Base-by-base conservation (phyloP, 768 basidiomycete genomes). In the Collybiopsis confluens region DNA sequence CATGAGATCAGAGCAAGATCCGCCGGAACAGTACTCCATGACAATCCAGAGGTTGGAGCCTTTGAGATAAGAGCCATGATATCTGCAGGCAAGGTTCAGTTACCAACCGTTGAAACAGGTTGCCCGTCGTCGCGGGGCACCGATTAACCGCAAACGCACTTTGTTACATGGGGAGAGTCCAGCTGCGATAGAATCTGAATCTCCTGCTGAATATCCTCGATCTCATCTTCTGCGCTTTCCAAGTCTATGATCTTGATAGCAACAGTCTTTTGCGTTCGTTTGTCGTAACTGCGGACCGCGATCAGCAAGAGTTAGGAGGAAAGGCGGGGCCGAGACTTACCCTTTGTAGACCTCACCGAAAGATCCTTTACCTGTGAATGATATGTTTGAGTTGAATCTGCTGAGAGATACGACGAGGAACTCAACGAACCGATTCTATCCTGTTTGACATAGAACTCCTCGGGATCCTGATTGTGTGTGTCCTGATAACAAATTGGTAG, bases 301-400 rank as follows among this genome's bases (percentile, higher is more conserved):
- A 45, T 52, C n/a, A 53, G 15, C 11, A 35, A 45, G 21, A 58
- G 45, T 55, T 55, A 50, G 56, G 47, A 35, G 26, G 37, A 52
- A 43, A 54, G 52, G 26, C 45, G 6, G 16, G 52, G 54, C 36
- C 48, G 59, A 51, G 43, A 64, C 79, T 52, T 54, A 93, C 94
- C 95, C 97, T 73, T 98, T 98, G 76, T 90, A 98, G n/a, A 98
- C 95, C 70, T 98, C 97, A 64, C 96, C 97, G 64, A 99, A 98
- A 4, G 95, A 98, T 28, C 96, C 96, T 70, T 99, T 98, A 57
- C 95, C 96, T 97, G 63, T 27, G 58, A 21, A 49, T 26, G 13
- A 6, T 6, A 13, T n/a, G n/a, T 43, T 37, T 52, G n/a, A 30
- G 45, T 42, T 13, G 15, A 18, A 33, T 9, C 16, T 42, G 48